These are phyloP conservation scores for Nicotiana tabacum DNA, from an alignment of 257 asterid genomes.

Conservation along the genomic window DNA sequence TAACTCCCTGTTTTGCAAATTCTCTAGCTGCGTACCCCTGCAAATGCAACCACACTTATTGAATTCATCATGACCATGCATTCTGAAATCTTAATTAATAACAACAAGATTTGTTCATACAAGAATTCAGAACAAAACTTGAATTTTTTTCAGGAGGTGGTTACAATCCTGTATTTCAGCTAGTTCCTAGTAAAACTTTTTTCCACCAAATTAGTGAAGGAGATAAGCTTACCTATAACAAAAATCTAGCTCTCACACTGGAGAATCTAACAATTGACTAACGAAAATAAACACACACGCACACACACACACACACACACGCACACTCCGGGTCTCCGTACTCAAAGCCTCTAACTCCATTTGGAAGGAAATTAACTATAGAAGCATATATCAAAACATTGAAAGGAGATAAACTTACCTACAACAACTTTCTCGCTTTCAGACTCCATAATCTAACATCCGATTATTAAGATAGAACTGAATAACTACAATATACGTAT, in stretches of 20 bases:
- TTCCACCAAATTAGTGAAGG: neutral
- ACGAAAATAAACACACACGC: neutral
- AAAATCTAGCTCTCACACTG: neutral
- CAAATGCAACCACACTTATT: slow-evolving; percentile 12
- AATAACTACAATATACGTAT: neutral
- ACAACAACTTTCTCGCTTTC: neutral
- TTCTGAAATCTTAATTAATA: neutral
- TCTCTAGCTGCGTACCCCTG: slow-evolving; percentile 99
- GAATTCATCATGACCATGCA: neutral
- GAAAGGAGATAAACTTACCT: neutral
- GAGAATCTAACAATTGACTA: neutral
- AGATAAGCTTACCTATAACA: slow-evolving; percentile 2
- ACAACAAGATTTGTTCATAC: neutral
- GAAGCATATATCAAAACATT: neutral
- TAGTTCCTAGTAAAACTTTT: neutral
- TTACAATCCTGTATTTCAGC: neutral
- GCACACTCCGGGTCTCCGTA: neutral
- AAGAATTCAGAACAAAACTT: neutral
- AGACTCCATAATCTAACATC: neutral
- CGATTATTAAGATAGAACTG: neutral
- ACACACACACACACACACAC: neutral
- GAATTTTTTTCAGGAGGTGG: neutral
- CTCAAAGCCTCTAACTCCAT: neutral
- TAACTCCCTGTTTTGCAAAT: slow-evolving; percentile 85
- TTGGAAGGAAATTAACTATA: neutral